Evolutionary conservation across 352 stramenopile genomes (phyloP).

Genomic region (Phytophthora boehmeriae): DNA sequence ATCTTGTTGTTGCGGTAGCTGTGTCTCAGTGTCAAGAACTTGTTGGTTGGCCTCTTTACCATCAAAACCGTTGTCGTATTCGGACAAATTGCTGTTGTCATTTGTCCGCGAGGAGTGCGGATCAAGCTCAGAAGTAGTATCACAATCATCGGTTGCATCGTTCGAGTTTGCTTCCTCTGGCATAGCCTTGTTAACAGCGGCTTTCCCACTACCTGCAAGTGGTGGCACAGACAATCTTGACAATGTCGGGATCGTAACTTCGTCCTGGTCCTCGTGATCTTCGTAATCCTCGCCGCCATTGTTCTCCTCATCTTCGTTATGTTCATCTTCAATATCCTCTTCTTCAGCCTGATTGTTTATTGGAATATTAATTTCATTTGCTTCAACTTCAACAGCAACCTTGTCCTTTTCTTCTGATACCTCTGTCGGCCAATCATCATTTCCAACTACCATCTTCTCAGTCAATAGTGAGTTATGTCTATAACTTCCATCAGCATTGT

Average conservation of each 20-base stretch:
- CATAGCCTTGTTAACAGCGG: neutral
- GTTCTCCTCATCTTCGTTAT: slow-evolving; percentile 12
- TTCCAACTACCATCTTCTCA: neutral
- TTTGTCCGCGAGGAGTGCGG: slow-evolving; percentile 13
- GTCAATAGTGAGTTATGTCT: neutral
- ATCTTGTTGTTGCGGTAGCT: neutral
- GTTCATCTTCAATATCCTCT: slow-evolving; percentile 5
- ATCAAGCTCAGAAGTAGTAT: neutral
- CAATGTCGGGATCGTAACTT: neutral
- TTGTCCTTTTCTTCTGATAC: slow-evolving; percentile 10
- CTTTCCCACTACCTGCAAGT: neutral
- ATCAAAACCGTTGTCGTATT: slow-evolving; percentile 63
- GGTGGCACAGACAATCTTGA: neutral
- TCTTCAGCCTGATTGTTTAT: slow-evolving; percentile 22
- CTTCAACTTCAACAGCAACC: neutral
- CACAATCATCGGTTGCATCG: neutral
- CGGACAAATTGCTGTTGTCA: slow-evolving; percentile 14
- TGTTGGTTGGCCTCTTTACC: slow-evolving; percentile 14
- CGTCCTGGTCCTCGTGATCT: slow-evolving; percentile 2
- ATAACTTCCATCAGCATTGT: neutral
- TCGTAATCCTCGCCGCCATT: slow-evolving; percentile 1
- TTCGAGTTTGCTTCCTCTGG: neutral
- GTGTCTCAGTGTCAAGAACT: neutral
- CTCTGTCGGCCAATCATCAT: slow-evolving; percentile 5
- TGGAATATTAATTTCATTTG: neutral